Evolutionary conservation across 495 filamentous ascomycete genomes (phyloP).

Genomic region (Penicillium coffeae): DNA sequence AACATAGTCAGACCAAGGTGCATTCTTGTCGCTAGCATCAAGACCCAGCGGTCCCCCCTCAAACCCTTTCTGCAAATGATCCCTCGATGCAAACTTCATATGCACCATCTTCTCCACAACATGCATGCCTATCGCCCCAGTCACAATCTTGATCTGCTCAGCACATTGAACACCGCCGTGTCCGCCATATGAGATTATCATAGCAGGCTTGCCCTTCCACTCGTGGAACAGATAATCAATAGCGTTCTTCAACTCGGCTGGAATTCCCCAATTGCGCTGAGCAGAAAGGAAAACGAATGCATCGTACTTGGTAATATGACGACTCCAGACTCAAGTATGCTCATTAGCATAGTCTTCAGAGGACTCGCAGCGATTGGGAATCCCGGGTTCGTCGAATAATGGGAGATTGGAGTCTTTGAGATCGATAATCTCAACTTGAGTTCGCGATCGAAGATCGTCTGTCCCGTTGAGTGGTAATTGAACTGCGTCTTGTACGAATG

Average conservation of each 20-base stretch:
- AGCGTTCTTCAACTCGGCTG: conserved; percentile 53
- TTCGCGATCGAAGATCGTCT: not conserved
- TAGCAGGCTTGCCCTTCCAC: conserved; percentile 51
- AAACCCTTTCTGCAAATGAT: not conserved
- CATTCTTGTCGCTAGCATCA: not conserved
- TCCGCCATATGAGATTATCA: conserved; percentile 50
- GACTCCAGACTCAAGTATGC: conserved; percentile 45
- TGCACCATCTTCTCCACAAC: not conserved
- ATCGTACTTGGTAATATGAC: conserved; percentile 37
- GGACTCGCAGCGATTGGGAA: conserved; percentile 40
- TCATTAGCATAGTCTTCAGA: conserved; percentile 37
- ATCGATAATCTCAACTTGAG: conserved; percentile 29
- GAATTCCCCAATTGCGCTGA: conserved; percentile 46
- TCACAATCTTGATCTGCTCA: not conserved
- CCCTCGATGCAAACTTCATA: not conserved
- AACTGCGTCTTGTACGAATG: not conserved
- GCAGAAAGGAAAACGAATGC: conserved; percentile 52
- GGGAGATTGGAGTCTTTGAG: conserved; percentile 47
- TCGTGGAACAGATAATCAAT: conserved; percentile 56
- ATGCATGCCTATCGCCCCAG: not conserved
- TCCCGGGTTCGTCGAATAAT: conserved; percentile 46
- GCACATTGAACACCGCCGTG: conserved; percentile 34
- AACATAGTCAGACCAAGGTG: not conserved
- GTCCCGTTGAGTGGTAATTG: not conserved
- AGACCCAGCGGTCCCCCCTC: not conserved